A percentile compares a stretch with the other conserved stretches of the same genome.
Evolutionary conservation across 2,329 filamentous ascomycete species (phyloP).

Genomic region (Aureobasidium sp.): DNA sequence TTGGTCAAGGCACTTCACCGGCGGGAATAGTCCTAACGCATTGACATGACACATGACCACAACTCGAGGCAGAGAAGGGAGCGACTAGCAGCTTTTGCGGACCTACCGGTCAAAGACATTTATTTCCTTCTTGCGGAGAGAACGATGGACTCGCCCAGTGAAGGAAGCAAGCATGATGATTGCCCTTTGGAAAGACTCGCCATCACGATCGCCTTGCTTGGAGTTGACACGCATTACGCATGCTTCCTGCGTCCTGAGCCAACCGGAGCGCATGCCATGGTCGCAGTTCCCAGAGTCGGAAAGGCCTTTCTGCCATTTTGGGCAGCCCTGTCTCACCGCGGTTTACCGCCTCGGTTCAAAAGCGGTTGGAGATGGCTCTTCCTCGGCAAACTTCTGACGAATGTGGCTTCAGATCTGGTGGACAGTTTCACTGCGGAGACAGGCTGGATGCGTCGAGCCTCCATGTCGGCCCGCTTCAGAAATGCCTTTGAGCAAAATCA

Average conservation of each 20-base stretch:
- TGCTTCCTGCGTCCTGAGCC: neutral
- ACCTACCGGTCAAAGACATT: constrained; percentile 4
- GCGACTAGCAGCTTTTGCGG: constrained; percentile 11
- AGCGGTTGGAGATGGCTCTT: constrained; percentile 2
- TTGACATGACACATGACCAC: constrained; percentile 14
- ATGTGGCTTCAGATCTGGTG: neutral
- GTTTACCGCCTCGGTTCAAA: constrained; percentile 8
- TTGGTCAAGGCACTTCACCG: constrained; percentile 8
- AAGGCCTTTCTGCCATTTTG: neutral
- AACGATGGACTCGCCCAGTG: neutral
- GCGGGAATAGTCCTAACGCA: constrained; percentile 4
- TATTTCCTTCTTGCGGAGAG: neutral
- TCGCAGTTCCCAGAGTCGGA: neutral
- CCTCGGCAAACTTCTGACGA: constrained; percentile 10
- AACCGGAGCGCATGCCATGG: neutral
- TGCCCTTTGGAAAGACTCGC: neutral
- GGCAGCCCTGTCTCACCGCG: constrained; percentile 4
- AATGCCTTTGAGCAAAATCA: neutral
- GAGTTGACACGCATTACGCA: neutral
- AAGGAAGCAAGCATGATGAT: neutral
- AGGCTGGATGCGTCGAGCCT: constrained; percentile 10
- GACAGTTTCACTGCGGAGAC: neutral
- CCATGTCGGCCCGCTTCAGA: neutral
- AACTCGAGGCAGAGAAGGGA: constrained; percentile 1
- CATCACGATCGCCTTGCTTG: neutral